Conservation (phyloP, 2,329 filamentous ascomycete genomes). For the Colletotrichum ledebouriae region DNA sequence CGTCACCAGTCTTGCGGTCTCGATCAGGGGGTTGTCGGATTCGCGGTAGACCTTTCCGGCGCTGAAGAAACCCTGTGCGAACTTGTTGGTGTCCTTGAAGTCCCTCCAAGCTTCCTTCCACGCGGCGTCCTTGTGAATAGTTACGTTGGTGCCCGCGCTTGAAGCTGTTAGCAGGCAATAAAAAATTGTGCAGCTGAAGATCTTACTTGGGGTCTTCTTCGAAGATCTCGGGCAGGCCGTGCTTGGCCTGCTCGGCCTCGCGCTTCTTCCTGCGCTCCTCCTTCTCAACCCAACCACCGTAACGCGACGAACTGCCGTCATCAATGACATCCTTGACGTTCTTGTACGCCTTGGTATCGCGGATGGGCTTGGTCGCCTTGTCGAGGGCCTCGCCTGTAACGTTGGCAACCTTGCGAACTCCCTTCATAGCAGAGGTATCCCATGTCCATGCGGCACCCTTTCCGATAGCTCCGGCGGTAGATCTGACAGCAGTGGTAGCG, state of each 20-base stretch:
- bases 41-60: constrained; percentile 92
- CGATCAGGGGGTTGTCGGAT: constrained; percentile 95
- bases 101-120: constrained; percentile 99
- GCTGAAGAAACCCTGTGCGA: constrained; percentile 89
- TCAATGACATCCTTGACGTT: constrained; percentile 96
- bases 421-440: constrained; percentile 95
- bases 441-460: constrained; percentile 96
- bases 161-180: constrained; percentile 50
- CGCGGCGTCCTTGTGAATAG: constrained; percentile 94
- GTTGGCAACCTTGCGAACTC: constrained; percentile 86
- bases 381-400: constrained; percentile 89
- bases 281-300: constrained; percentile 97
- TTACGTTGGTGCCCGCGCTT: constrained; percentile 94
- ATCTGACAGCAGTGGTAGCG: constrained; percentile 84
- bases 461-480: constrained; percentile 87
- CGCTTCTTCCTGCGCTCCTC: constrained; percentile 88
- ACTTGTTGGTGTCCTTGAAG: constrained; percentile 89
- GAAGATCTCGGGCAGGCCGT: constrained; percentile 68
- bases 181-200: too few relatives aligned
- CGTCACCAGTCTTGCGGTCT: constrained; percentile 92
- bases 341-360: constrained; percentile 95
- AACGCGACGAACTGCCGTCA: constrained; percentile 94
- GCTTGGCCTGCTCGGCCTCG: constrained; percentile 75
- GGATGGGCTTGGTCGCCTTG: constrained; percentile 93
- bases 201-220: constrained; percentile 90